A percentile compares a stretch with the other conserved stretches of the same genome.
phyloP scores from a whole-genome alignment of 441 rosid genomes.

The Hura crepitans region DNA sequence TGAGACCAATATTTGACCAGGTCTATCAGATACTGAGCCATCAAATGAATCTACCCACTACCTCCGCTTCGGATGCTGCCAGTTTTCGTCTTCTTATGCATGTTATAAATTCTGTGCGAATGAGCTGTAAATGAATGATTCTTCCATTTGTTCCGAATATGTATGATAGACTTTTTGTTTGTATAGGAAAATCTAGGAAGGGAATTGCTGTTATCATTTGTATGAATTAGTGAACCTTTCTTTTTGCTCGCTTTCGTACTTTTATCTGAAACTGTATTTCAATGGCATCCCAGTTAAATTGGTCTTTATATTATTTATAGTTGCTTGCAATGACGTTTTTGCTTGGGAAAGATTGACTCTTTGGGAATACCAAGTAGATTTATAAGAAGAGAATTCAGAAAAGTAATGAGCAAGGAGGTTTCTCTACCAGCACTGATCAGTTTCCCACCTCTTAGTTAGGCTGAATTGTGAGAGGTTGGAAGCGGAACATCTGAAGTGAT shows the following conservation, averaged over 20 bases:
- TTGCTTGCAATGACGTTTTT: not conserved
- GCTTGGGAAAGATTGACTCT: not conserved
- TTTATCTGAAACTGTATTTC: slow-evolving; percentile 2
- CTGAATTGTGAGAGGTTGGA: not conserved
- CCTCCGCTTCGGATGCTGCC: slow-evolving; percentile 41
- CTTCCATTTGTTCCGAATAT: slow-evolving; percentile 28
- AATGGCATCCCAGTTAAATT: slow-evolving; percentile 7
- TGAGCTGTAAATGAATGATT: slow-evolving; percentile 73
- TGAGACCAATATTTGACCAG: slow-evolving; percentile 63
- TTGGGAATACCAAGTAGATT: not conserved
- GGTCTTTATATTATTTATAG: not conserved
- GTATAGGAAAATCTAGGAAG: slow-evolving; percentile 34
- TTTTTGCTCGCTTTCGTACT: not conserved
- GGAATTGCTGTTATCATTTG: slow-evolving; percentile 21
- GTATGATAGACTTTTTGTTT: slow-evolving; percentile 30
- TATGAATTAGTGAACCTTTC: slow-evolving; percentile 25
- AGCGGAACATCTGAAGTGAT: not conserved
- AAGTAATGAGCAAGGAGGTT: not conserved
- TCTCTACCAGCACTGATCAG: slow-evolving; percentile 35
- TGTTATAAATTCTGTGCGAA: slow-evolving; percentile 54
- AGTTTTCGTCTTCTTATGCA: slow-evolving; percentile 57
- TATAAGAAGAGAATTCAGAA: not conserved
- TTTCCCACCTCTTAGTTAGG: slow-evolving; percentile 31
- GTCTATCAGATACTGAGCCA: slow-evolving; percentile 57
- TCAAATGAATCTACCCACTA: slow-evolving; percentile 42